Evolutionary conservation across 495 filamentous ascomycete species (phyloP), one percentile per base, ranked within the genome.

Genomic region (Xanthoparmelia taractica): DNA sequence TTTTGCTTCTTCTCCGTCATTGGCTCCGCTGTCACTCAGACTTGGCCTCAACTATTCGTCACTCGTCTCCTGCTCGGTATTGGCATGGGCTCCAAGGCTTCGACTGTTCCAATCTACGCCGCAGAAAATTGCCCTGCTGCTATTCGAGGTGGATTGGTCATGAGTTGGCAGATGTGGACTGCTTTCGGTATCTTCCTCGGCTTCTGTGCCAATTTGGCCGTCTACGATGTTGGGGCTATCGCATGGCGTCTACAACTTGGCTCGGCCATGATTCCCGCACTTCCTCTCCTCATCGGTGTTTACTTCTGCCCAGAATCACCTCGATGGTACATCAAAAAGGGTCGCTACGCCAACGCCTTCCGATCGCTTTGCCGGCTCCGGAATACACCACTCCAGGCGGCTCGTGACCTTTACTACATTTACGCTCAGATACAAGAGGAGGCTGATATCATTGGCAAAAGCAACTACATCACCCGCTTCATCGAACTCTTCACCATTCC

Each of bases 271-370:
- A 82, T 90, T 58, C 87, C 88, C n/a, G 84, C 87, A 13, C 67
- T 90, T 31, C 85, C 86, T 25, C 76, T 90, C 8, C 60, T 83
- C 13, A 54, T 84, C 58, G 82, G 84, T 38, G 82, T 89, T 61
- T 86, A 76, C 36, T 81, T 88, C 67, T 87, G 84, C 65, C 83
- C 81, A 7, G 87, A 90, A 70, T 89, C 85, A 8, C 86, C 88
- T 33, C 81, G 86, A 54, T 88, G 86, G 86, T 79, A 79, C 61
- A 83, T 89, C 66, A 85, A 85, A 66, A 83, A 86, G 58, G 76
- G 78, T 33, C 60, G 76, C 67, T 75, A 82, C 75, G 67, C 64
- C 65, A 72, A 84, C 59, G 85, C 86, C 4, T 88, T 81, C 69
- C 57, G 74, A n/a, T 85, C 83, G 43, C 78, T 89, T 15, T 72